phyloP scores from a whole-genome alignment of 2,329 filamentous ascomycete genomes.

The Fusarium humuli region DNA sequence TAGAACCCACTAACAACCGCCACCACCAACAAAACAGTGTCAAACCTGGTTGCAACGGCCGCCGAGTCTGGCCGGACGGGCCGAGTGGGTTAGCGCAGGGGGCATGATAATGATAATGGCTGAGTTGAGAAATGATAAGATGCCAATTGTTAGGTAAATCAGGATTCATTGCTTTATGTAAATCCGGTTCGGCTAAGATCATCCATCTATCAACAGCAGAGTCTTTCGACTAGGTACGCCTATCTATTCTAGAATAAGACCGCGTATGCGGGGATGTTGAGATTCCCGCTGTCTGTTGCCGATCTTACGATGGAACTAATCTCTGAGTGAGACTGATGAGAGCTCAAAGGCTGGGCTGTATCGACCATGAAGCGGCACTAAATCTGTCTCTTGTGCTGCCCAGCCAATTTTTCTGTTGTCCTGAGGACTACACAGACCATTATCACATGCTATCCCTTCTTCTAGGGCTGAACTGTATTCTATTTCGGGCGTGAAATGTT shows the following conservation, averaged over 20 bases:
- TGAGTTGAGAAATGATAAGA: slow-evolving; percentile 16
- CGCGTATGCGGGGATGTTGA: slow-evolving; percentile 4
- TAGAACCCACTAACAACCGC: slow-evolving; percentile 33
- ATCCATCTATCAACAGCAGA: not conserved
- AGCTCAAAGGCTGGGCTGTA: not conserved
- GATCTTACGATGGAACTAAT: not conserved
- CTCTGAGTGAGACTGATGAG: too few relatives aligned
- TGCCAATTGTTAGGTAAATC: slow-evolving; percentile 8
- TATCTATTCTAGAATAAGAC: not conserved
- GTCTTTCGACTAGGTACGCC: not conserved
- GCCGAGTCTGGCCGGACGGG: slow-evolving; percentile 35
- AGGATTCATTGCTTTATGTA: slow-evolving; percentile 21
- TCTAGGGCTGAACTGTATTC: not conserved
- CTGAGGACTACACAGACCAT: not conserved
- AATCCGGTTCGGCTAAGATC: not conserved
- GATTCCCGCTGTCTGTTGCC: not conserved
- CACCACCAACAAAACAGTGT: slow-evolving; percentile 21
- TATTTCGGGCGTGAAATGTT: not conserved
- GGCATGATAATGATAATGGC: not conserved
- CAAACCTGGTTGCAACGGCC: slow-evolving; percentile 32
- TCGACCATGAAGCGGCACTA: not conserved
- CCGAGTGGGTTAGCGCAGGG: slow-evolving; percentile 32
- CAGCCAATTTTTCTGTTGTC: not conserved
- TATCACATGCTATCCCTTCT: not conserved
- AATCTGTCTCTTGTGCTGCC: not conserved